phyloP scores from a whole-genome alignment of 257 asterid genomes.

The Penstemon eatonii region DNA sequence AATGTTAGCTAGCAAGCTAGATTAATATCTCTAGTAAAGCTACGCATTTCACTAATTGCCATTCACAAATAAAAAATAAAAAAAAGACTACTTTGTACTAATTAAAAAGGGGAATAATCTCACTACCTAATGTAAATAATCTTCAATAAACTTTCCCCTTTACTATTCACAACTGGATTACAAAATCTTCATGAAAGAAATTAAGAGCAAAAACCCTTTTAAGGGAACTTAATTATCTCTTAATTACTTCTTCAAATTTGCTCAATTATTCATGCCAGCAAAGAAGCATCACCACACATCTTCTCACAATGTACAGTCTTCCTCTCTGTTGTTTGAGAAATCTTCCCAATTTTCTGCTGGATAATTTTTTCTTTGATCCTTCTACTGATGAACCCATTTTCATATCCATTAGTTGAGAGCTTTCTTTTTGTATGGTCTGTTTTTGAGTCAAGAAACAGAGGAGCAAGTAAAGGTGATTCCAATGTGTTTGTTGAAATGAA shows the following conservation, averaged over 20 bases:
- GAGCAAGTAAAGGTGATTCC: background rate
- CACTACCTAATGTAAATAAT: background rate
- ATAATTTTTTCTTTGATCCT: background rate
- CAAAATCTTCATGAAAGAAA: slow-evolving; percentile 19
- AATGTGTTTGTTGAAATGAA: slow-evolving; percentile 6
- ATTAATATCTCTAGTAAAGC: background rate
- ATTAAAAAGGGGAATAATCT: too few relatives aligned
- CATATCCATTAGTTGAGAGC: slow-evolving; percentile 12
- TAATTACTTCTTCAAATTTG: too few relatives aligned
- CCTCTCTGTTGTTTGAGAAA: too few relatives aligned
- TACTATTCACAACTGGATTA: slow-evolving; percentile 32
- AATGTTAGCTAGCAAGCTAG: background rate
- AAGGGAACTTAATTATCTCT: background rate
- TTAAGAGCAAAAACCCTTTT: slow-evolving; percentile 14
- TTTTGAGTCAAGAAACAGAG: background rate
- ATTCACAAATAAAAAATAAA: background rate
- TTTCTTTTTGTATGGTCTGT: too few relatives aligned
- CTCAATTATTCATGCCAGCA: too few relatives aligned
- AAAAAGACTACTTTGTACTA: background rate
- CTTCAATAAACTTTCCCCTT: background rate
- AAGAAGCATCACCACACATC: too few relatives aligned
- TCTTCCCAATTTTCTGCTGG: background rate
- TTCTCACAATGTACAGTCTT: too few relatives aligned
- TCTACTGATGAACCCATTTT: background rate
- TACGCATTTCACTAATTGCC: background rate